phyloP scores from a whole-genome alignment of 495 filamentous ascomycete species.

The Neurospora sp. region DNA sequence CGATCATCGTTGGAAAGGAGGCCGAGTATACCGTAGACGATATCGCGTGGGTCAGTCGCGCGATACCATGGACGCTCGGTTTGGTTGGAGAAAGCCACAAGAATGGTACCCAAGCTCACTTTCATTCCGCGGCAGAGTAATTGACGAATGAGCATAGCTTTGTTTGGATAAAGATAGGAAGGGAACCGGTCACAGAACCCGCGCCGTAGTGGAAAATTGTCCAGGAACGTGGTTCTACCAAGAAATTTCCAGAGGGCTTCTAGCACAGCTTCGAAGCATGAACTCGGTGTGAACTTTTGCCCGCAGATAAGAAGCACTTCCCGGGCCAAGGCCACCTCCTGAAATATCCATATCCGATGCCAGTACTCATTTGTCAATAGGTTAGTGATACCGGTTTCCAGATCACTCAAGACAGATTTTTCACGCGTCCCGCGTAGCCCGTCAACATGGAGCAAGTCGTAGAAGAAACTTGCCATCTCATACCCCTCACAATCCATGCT shows the following conservation, averaged over 20 bases:
- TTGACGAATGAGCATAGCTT: background rate
- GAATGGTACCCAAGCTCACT: background rate
- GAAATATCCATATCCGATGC: background rate
- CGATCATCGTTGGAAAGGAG: background rate
- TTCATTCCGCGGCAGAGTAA: background rate
- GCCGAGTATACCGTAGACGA: background rate
- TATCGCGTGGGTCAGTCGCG: background rate
- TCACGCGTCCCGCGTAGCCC: background rate
- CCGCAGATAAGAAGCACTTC: background rate
- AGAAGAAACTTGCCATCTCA: background rate
- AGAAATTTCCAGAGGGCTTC: background rate
- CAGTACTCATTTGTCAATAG: background rate
- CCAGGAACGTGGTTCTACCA: background rate
- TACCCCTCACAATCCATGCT: background rate
- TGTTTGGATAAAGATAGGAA: background rate
- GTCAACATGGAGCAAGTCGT: background rate
- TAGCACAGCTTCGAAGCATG: background rate
- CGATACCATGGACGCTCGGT: background rate
- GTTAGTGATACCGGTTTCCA: background rate
- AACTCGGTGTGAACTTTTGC: background rate
- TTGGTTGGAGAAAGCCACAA: background rate
- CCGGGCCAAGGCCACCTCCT: background rate
- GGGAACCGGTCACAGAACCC: background rate
- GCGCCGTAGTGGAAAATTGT: background rate
- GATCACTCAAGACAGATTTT: background rate